These are phyloP conservation scores for Termitomyces sp. DNA, from an alignment of 1,284 basidiomycete genomes.

Conservation along the genomic window DNA sequence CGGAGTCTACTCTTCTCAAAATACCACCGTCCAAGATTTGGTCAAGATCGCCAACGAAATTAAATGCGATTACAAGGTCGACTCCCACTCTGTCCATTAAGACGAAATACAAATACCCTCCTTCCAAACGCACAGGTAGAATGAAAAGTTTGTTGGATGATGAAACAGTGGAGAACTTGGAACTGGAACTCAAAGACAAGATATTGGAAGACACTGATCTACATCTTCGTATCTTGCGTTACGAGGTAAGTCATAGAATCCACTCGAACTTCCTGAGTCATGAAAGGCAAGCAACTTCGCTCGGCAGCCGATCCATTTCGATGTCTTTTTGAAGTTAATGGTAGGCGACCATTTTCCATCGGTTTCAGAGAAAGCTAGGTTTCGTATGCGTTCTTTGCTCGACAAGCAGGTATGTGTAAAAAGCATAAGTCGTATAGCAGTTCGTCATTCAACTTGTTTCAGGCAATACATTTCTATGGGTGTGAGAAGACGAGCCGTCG, in stretches of 20 bases:
- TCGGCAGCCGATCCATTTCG: constrained; percentile 54
- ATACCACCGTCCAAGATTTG: background rate
- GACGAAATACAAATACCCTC: background rate
- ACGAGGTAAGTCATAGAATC: constrained; percentile 42
- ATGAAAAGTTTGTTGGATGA: constrained; percentile 11
- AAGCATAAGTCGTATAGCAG: background rate
- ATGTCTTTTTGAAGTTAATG: constrained; percentile 42
- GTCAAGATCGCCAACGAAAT: background rate
- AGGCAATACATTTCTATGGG: constrained; percentile 52
- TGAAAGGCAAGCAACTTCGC: background rate
- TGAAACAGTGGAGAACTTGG: constrained; percentile 35
- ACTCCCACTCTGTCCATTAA: background rate
- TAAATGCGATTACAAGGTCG: background rate
- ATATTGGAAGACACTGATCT: constrained; percentile 43
- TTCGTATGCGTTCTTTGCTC: constrained; percentile 45
- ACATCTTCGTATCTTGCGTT: constrained; percentile 53
- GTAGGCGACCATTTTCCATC: constrained; percentile 20
- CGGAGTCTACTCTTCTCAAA: background rate
- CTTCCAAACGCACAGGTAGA: background rate
- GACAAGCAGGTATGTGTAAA: constrained; percentile 45
- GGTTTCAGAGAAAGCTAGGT: constrained; percentile 31
- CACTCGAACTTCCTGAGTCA: background rate
- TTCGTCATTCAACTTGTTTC: background rate
- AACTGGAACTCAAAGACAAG: constrained; percentile 32
- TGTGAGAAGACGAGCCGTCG: constrained; percentile 23